Evolutionary conservation across 371 early-diverging fungal genomes (phyloP), one percentile per base, ranked within the genome.

Genomic region (Mucor racemosus): DNA sequence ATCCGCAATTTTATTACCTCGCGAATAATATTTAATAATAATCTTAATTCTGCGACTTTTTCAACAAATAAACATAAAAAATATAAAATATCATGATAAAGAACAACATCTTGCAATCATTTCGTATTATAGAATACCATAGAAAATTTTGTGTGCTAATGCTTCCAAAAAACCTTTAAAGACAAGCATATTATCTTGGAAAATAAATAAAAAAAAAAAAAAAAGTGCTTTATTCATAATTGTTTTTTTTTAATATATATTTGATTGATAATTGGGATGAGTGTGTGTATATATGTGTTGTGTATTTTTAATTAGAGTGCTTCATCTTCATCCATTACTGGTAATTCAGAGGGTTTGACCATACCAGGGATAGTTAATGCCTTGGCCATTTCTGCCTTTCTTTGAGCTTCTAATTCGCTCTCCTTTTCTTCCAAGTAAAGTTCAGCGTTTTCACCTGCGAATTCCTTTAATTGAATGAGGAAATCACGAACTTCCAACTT

Each of bases 401-500:
- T 87, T 84, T 92, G 94, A 53, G 74, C 74, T 68, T 91, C 92
- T 40, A 88, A 81, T 75, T 95, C 97, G n/a, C 85, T 86, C 77
- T 99, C 98, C 63, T 92, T 88, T 77, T 99, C 99, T 65, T 95
- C 96, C 72, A 95, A 80, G 76, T 86, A 97, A 56, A 98, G 79
- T 40, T 95, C 95, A 35, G 91, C 90, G 72, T 92, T 92, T 73
- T 97, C 95, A n/a, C 92, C 95, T 10, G 92, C 88, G 77, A 96
- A 95, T 75, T 96, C 97, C 86, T 97, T 97, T 66, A 98, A 77
- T 72, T 95, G 94, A 65, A 98, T 95, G 73, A 99, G 84, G 82
- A 99, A 99, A 80, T 99, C 99, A 76, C 97, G 93, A 62, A 99
- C 86, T 66, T 94, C 94, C 62, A 87, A 78, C 79, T 95, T 96